Base-by-base conservation (phyloP, 2,329 filamentous ascomycete species). In the Microcera coccophila region DNA sequence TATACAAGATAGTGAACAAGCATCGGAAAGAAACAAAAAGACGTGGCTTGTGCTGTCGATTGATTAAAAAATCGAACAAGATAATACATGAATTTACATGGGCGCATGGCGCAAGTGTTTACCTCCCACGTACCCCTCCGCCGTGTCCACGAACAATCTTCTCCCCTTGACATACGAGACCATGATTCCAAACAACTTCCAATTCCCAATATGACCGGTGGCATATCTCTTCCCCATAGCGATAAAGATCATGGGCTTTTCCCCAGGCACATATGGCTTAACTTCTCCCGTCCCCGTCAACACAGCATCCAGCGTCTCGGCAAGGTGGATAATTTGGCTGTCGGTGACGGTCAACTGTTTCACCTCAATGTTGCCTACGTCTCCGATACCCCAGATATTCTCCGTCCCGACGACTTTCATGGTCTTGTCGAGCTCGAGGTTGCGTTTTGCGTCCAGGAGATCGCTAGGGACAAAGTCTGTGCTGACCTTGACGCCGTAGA, bases 311-410 rank as follows among this genome's bases (percentile, higher is more conserved):
- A 70, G 54, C 7, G 66, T 62, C 7, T 47, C 45, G 3, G 59
- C 58, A 19, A 68, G 39, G 39, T 60, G 51, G 12, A 63, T 56
- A 37, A 65, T 61, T 38, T 66, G 63, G 28, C 50, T 54, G 37
- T 64, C 62, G 1, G 57, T 59, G 2, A 61, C 48, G 1, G 61
- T 55, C n/a, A 64, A 52, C 28, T 64, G 67, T 41, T 71, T 70
- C 7, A 60, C 49, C 37, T 72, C 64, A 3, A 68, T 58, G 47
- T 66, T 61, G 3, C 69, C 68, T 1, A 65, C 62, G 39, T 74
- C 71, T 9, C 71, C 70, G 3, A 69, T 47, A 2, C 65, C 63
- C 60, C 70, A 74, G 4, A 73, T 55, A 41, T 72, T 71, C 4
- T 53, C 38, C 24, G 62, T 55, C 0, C 59, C 59, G 0, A 43